Evolutionary conservation across 2,329 filamentous ascomycete genomes (phyloP).

Genomic region (Blastomyces silverae): DNA sequence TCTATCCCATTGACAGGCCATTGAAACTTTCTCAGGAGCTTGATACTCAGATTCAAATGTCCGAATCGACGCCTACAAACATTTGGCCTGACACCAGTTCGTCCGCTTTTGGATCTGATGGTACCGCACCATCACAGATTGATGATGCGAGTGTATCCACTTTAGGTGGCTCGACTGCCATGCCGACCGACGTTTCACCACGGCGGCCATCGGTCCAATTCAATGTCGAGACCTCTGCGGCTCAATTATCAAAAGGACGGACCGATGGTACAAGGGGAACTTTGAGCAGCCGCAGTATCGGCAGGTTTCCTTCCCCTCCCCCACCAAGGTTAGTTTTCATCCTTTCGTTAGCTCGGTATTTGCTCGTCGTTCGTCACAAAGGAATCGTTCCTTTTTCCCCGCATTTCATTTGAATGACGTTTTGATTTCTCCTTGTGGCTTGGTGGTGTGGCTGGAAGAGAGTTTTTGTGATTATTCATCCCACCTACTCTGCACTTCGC

Average conservation of each 20-base stretch:
- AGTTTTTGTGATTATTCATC: constrained; percentile 1
- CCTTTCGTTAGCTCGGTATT: constrained; percentile 1
- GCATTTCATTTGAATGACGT: constrained; percentile 8
- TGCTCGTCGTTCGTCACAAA: constrained; percentile 3
- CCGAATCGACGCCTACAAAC: constrained; percentile 17
- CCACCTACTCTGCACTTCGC: neutral
- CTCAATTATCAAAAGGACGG: constrained; percentile 26
- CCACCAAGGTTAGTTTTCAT: constrained; percentile 33
- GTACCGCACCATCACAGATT: neutral
- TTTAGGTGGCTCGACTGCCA: constrained; percentile 1
- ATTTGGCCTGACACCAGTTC: constrained; percentile 21
- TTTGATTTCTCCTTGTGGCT: neutral
- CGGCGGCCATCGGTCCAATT: constrained; percentile 38
- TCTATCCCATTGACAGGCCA: neutral
- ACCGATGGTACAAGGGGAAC: constrained; percentile 27
- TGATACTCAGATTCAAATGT: constrained; percentile 16
- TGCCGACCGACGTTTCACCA: constrained; percentile 23
- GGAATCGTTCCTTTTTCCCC: neutral
- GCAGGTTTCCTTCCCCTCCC: constrained; percentile 34
- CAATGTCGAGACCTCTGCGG: constrained; percentile 28
- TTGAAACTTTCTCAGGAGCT: neutral
- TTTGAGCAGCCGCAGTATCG: constrained; percentile 21
- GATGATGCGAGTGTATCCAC: constrained; percentile 12
- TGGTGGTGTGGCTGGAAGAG: constrained; percentile 4
- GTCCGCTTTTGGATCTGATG: constrained; percentile 20